Evolutionary conservation across 2,329 filamentous ascomycete genomes (phyloP).

Genomic region (Xylariales sp.): DNA sequence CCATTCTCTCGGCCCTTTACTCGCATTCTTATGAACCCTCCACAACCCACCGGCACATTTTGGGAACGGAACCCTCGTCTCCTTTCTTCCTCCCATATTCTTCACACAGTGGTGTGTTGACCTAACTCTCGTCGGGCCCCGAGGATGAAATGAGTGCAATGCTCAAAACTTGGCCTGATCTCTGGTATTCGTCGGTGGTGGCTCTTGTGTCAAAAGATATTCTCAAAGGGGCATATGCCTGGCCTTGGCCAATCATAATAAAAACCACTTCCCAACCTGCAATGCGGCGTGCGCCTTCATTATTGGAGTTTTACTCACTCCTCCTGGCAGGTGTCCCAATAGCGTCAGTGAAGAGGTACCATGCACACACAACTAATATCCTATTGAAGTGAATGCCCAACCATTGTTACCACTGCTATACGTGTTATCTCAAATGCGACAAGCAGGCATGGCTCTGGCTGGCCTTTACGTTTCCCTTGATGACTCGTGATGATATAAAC

Average conservation of each 20-base stretch:
- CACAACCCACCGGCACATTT: conserved; percentile 14
- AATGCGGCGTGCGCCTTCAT: conserved; percentile 35
- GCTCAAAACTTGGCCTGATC: conserved; percentile 16
- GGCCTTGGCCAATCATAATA: conserved; percentile 38
- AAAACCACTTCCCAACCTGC: conserved; percentile 38
- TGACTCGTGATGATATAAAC: neutral
- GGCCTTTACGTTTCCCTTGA: neutral
- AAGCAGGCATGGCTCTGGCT: neutral
- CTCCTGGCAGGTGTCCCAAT: neutral
- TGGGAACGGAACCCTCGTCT: conserved; percentile 24
- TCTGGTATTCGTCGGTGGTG: conserved; percentile 23
- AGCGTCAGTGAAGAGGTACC: neutral
- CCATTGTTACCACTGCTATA: too few relatives aligned
- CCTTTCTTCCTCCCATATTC: conserved; percentile 30
- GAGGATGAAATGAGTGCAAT: conserved; percentile 26
- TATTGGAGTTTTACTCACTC: conserved; percentile 35
- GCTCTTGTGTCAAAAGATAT: conserved; percentile 28
- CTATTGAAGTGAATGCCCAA: conserved; percentile 1
- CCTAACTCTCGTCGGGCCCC: conserved; percentile 23
- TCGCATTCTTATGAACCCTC: conserved; percentile 30
- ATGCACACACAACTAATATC: conserved; percentile 1
- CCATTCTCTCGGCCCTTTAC: conserved; percentile 16
- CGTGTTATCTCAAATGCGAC: neutral
- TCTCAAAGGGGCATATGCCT: conserved; percentile 26
- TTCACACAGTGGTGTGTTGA: conserved; percentile 22